A percentile compares a stretch with the other conserved stretches of the same genome.
Conservation (phyloP, 2,329 filamentous ascomycete genomes). For the Fusarium abutilonis region DNA sequence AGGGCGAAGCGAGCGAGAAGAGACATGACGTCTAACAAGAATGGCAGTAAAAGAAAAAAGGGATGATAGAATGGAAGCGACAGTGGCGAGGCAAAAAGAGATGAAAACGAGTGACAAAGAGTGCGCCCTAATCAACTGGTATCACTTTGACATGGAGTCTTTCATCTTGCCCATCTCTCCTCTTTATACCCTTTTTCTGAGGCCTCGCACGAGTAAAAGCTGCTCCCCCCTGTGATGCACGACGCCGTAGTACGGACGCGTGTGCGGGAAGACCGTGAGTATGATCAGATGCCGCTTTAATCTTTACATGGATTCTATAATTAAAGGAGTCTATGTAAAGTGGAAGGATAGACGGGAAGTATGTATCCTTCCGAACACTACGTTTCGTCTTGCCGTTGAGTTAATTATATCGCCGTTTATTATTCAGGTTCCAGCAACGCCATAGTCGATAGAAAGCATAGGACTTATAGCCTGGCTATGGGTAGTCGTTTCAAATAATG, state of each 20-base stretch:
- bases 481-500: conserved; percentile 9
- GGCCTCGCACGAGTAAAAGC: conserved; percentile 34
- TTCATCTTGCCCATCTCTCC: conserved; percentile 23
- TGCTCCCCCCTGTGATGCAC: conserved; percentile 22
- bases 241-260: conserved; percentile 35
- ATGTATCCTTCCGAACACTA: conserved; percentile 13
- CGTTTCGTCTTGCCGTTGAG: conserved; percentile 32
- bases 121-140: conserved; percentile 23
- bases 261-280: conserved; percentile 5
- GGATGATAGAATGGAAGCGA: conserved; percentile 12
- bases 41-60: not conserved
- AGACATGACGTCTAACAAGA: conserved; percentile 36
- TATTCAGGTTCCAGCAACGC: conserved; percentile 10
- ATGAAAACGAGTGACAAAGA: conserved; percentile 43
- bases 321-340: conserved; percentile 14
- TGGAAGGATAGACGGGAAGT: not conserved
- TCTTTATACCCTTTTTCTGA: conserved; percentile 42
- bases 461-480: not conserved
- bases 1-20: conserved; percentile 42
- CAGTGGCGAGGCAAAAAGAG: not conserved
- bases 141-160: conserved; percentile 29
- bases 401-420: conserved; percentile 7
- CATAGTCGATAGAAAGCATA: not conserved
- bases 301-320: conserved; percentile 3
- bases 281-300: not conserved